Evolutionary conservation across 495 filamentous ascomycete species (phyloP).

Genomic region (Pseudomonodictys pantanalensis): DNA sequence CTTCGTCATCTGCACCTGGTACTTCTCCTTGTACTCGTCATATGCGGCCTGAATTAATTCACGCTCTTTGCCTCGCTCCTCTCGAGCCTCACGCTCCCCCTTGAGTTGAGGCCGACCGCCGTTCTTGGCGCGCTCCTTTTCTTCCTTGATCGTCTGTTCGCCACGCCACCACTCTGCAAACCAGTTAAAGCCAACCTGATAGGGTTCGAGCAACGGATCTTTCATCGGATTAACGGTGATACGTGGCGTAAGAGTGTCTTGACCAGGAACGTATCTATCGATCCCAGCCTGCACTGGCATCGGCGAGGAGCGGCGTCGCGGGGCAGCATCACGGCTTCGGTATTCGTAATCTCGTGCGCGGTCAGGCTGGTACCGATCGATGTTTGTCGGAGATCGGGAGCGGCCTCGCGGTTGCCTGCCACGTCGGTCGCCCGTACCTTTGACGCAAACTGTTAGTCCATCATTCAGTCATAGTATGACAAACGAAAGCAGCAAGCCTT

Average conservation of each 20-base stretch:
- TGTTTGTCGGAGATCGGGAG: conserved; percentile 48
- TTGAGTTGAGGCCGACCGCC: conserved; percentile 74
- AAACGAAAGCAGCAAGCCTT: neutral
- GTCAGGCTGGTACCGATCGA: conserved; percentile 49
- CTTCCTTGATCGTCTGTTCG: conserved; percentile 81
- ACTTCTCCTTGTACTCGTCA: conserved; percentile 88
- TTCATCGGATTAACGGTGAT: conserved; percentile 69
- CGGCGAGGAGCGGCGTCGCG: conserved; percentile 59
- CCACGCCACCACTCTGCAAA: conserved; percentile 96
- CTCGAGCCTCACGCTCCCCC: conserved; percentile 71
- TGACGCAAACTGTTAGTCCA: neutral
- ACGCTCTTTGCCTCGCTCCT: conserved; percentile 86
- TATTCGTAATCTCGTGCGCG: conserved; percentile 64
- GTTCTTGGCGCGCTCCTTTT: conserved; percentile 72
- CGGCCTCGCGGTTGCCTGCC: conserved; percentile 55
- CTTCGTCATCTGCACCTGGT: conserved; percentile 86
- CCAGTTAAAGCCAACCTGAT: conserved; percentile 93
- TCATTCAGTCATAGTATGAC: no score
- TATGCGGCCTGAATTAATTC: conserved; percentile 88
- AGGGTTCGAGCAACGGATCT: conserved; percentile 83
- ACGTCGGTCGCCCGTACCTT: conserved; percentile 39
- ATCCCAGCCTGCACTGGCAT: conserved; percentile 70
- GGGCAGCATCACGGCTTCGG: conserved; percentile 52
- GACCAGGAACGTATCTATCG: conserved; percentile 92
- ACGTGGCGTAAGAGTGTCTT: conserved; percentile 58